These are phyloP conservation scores for Mortierella sp. DNA, from an alignment of 371 early-diverging fungal species.

Conservation along the genomic window DNA sequence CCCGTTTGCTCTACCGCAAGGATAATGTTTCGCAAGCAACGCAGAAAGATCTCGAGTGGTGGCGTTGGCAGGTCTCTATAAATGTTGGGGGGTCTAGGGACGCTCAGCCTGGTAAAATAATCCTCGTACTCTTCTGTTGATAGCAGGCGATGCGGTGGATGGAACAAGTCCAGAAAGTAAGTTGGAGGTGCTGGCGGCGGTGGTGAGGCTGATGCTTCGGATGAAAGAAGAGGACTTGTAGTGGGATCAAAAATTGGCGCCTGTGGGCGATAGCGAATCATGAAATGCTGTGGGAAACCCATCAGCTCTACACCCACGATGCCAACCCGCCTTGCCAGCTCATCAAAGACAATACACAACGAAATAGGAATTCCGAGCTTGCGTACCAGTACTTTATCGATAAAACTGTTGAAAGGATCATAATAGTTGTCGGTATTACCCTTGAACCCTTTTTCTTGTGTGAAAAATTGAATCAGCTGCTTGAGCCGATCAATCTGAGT, in stretches of 20 bases:
- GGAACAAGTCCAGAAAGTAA: constrained; percentile 49
- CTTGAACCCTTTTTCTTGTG: constrained; percentile 38
- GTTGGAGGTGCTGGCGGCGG: constrained; percentile 18
- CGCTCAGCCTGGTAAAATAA: constrained; percentile 28
- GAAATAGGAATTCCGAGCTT: constrained; percentile 53
- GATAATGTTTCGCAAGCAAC: constrained; percentile 40
- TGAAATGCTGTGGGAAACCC: constrained; percentile 51
- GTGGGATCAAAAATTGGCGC: not conserved
- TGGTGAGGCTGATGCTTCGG: not conserved
- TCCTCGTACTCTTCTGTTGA: constrained; percentile 33
- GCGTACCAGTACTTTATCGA: constrained; percentile 46
- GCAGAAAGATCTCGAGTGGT: constrained; percentile 37
- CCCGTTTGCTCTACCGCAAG: constrained; percentile 47
- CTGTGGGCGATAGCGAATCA: constrained; percentile 51
- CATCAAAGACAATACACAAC: constrained; percentile 52
- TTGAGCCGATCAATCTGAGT: constrained; percentile 28
- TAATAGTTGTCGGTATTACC: constrained; percentile 55
- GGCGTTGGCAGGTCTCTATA: constrained; percentile 41
- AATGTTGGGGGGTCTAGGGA: constrained; percentile 18
- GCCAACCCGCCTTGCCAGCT: constrained; percentile 51
- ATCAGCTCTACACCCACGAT: constrained; percentile 48
- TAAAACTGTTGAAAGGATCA: constrained; percentile 52
- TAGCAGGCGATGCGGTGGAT: constrained; percentile 37
- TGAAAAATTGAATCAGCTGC: constrained; percentile 45
- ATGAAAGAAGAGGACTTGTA: not conserved